A percentile compares a stretch with the other conserved stretches of the same genome.
phyloP scores from a whole-genome alignment of 2,329 filamentous ascomycete genomes.

The Cladosporium oxysporum region DNA sequence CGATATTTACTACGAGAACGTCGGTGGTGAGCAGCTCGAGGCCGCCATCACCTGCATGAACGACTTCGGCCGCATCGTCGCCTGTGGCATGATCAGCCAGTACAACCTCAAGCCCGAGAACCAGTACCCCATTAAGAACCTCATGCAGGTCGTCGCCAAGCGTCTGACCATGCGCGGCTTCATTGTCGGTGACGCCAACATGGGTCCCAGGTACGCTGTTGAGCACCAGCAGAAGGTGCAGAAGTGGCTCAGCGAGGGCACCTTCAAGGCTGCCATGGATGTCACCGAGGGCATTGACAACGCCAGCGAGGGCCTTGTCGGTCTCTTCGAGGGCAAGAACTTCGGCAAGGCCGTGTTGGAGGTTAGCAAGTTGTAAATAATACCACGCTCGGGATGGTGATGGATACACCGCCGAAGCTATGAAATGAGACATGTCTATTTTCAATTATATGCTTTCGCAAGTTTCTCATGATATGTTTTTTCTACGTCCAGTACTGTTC shows the following conservation, averaged over 20 bases:
- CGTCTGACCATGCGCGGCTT: slow-evolving; percentile 73
- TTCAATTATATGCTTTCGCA: background rate
- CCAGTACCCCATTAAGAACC: slow-evolving; percentile 66
- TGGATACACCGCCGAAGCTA: background rate
- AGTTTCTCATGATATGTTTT: background rate
- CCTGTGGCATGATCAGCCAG: slow-evolving; percentile 68
- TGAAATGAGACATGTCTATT: slow-evolving; percentile 8
- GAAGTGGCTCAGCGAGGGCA: slow-evolving; percentile 75
- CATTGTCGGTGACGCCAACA: slow-evolving; percentile 66
- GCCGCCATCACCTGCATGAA: slow-evolving; percentile 68
- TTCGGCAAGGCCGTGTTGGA: slow-evolving; percentile 84
- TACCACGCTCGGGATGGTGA: background rate
- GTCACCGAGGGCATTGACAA: slow-evolving; percentile 78
- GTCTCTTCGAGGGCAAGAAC: slow-evolving; percentile 76
- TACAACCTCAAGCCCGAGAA: slow-evolving; percentile 67
- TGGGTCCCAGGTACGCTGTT: slow-evolving; percentile 65
- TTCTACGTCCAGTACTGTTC: background rate
- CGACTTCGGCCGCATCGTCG: slow-evolving; percentile 64
- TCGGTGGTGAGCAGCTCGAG: slow-evolving; percentile 71
- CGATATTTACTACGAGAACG: slow-evolving; percentile 83
- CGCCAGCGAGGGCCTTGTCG: slow-evolving; percentile 70
- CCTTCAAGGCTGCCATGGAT: slow-evolving; percentile 68
- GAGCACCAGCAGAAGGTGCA: slow-evolving; percentile 76
- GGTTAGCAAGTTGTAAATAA: slow-evolving; percentile 43
- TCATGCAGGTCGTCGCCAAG: slow-evolving; percentile 67